These are phyloP conservation scores for Hamamelis virginiana DNA, from an alignment of 164 flowering plant genomes.

Conservation along the genomic window DNA sequence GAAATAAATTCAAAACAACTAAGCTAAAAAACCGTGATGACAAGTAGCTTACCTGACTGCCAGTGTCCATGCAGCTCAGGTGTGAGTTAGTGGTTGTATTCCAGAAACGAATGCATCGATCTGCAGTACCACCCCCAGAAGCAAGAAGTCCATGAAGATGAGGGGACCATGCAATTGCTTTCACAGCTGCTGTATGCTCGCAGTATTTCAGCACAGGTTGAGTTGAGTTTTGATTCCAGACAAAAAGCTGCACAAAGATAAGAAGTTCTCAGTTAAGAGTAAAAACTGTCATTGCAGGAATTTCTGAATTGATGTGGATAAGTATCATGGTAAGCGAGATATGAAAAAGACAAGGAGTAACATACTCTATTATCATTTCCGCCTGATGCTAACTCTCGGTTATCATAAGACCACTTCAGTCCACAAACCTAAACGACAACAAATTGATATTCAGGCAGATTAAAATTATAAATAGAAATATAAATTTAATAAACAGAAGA, in stretches of 20 bases:
- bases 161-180: constrained; percentile 99
- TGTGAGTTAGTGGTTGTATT: constrained; percentile 88
- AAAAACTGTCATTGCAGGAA: not conserved
- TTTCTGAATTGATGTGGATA: not conserved
- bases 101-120: constrained; percentile 95
- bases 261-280: not conserved
- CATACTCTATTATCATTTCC: constrained; percentile 92
- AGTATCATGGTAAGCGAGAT: not conserved
- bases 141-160: constrained; percentile 96
- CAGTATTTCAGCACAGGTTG: constrained; percentile 85
- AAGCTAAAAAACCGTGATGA: not conserved
- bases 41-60: constrained; percentile 74
- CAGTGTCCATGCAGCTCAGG: constrained; percentile 90
- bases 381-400: constrained; percentile 95
- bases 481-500: constrained; percentile 1
- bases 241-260: constrained; percentile 65
- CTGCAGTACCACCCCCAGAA: constrained; percentile 99
- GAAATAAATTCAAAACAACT: not conserved
- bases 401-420: constrained; percentile 96
- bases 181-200: constrained; percentile 98
- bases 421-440: constrained; percentile 79
- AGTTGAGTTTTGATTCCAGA: constrained; percentile 94
- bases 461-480: constrained; percentile 5
- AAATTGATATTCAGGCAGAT: not conserved
- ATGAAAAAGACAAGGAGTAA: constrained; percentile 11